These are phyloP conservation scores for Bruguiera gymnorhiza DNA, from an alignment of 345 rosid species.

Conservation along the genomic window DNA sequence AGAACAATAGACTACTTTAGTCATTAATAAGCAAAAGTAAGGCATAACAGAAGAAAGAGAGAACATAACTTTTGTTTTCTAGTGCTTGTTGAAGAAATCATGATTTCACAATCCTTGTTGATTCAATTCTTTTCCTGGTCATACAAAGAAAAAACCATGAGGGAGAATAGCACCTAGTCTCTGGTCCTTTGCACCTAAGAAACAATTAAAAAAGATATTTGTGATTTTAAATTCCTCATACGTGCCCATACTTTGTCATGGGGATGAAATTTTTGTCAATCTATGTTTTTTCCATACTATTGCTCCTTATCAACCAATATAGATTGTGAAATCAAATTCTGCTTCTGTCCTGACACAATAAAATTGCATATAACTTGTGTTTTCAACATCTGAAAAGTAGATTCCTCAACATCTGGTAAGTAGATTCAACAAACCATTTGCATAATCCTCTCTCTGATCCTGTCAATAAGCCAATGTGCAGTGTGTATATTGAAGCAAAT, in stretches of 20 bases:
- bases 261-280: neutral
- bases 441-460: slow-evolving; percentile 68
- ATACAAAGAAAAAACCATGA: slow-evolving; percentile 11
- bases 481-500: slow-evolving; percentile 83
- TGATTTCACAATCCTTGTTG: slow-evolving; percentile 89
- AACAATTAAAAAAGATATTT: neutral
- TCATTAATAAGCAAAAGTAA: slow-evolving; percentile 5
- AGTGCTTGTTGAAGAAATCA: slow-evolving; percentile 88
- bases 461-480: slow-evolving; percentile 76
- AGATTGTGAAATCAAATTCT: neutral
- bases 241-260: neutral
- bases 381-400: neutral
- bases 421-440: slow-evolving; percentile 56
- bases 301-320: neutral
- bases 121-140: slow-evolving; percentile 88
- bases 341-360: no score
- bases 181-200: neutral
- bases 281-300: neutral
- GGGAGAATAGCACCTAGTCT: neutral
- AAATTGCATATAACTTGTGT: neutral
- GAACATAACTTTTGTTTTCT: slow-evolving; percentile 76
- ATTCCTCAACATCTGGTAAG: slow-evolving; percentile 3
- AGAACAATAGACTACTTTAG: slow-evolving; percentile 15
- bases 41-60: slow-evolving; percentile 2
- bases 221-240: neutral